Evolutionary conservation across 2,329 filamentous ascomycete species (phyloP).

Genomic region (Verticillium albo-atrum): DNA sequence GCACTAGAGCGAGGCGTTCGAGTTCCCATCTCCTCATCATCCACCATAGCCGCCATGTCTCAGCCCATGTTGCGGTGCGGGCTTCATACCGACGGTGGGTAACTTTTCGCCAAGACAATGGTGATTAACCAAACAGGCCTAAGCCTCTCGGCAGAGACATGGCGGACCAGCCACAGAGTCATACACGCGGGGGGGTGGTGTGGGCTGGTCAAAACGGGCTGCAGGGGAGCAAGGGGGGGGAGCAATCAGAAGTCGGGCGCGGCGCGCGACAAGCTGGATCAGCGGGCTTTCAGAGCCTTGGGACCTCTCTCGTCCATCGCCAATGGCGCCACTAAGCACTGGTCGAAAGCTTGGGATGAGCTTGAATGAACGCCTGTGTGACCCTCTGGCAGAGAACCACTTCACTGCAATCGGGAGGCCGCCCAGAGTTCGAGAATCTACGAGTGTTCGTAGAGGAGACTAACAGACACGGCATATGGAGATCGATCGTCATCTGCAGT

Average conservation of each 20-base stretch:
- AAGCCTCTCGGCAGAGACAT: background rate
- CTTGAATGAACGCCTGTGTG: background rate
- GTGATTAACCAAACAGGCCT: background rate
- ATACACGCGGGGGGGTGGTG: background rate
- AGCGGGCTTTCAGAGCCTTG: conserved; percentile 2
- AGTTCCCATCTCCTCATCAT: background rate
- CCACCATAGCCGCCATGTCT: background rate
- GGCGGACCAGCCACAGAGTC: background rate
- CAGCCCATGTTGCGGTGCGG: background rate
- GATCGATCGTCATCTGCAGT: background rate
- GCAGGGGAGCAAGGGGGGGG: background rate
- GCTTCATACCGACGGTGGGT: background rate
- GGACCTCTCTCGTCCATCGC: conserved; percentile 2
- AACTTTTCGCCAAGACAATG: background rate
- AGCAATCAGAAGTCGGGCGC: background rate
- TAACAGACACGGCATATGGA: background rate
- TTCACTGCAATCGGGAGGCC: background rate
- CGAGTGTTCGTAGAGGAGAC: background rate
- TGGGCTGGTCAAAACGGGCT: background rate
- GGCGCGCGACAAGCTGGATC: conserved; percentile 8
- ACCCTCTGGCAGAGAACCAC: background rate
- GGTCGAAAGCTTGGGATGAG: conserved; percentile 11
- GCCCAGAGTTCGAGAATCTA: background rate
- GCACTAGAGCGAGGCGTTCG: background rate
- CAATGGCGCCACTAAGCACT: conserved; percentile 1